Percentiles rank a stretch among this genome's conserved stretches.
Evolutionary conservation across 805 yeast species (phyloP).

Genomic region (Sporopachydermia quercuum): DNA sequence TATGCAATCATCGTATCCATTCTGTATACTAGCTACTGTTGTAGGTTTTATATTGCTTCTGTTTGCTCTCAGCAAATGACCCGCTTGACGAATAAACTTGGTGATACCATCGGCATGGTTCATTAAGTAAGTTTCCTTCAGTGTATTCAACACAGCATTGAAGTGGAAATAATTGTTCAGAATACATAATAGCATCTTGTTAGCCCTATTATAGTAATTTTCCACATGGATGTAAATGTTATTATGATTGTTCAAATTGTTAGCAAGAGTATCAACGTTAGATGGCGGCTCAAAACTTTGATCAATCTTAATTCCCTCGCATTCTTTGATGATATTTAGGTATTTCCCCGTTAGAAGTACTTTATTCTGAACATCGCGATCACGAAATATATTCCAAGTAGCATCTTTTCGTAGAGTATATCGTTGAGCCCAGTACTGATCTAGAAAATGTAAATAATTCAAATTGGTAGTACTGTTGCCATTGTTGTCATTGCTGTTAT

Average conservation of each 20-base stretch:
- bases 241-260: background rate
- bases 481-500: too few species aligned
- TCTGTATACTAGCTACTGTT: background rate
- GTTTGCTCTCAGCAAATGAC: conserved; percentile 5
- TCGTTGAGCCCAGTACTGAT: conserved; percentile 32
- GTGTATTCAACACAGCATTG: background rate
- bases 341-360: conserved; percentile 76
- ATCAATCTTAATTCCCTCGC: conserved; percentile 28
- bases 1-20: conserved; percentile 7
- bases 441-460: conserved; percentile 17
- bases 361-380: conserved; percentile 39
- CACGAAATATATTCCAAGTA: conserved; percentile 46
- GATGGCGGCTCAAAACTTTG: conserved; percentile 17
- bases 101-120: conserved; percentile 12
- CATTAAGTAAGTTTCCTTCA: background rate
- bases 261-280: conserved; percentile 5
- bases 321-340: conserved; percentile 52
- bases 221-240: background rate
- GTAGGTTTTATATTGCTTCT: conserved; percentile 3
- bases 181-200: background rate
- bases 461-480: too few species aligned
- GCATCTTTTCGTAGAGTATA: conserved; percentile 66
- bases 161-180: background rate
- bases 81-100: conserved; percentile 14
- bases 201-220: background rate